phyloP scores from a whole-genome alignment of 345 rosid genomes.

The Gossypium anomalum region DNA sequence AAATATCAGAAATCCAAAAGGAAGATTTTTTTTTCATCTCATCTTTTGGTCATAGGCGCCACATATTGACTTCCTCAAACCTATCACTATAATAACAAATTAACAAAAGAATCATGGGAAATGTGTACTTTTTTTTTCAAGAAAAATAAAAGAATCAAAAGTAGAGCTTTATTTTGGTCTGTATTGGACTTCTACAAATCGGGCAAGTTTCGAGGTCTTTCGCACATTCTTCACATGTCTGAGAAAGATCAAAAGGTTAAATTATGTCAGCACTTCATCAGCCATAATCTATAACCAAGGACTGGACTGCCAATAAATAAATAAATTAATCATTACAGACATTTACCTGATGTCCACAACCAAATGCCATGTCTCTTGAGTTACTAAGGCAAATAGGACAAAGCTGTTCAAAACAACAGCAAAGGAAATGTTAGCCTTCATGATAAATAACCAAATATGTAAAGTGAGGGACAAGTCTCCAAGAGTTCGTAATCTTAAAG shows the following conservation, averaged over 20 bases:
- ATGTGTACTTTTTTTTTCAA: background rate
- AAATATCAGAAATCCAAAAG: background rate
- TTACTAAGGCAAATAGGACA: slow-evolving; percentile 81
- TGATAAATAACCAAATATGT: background rate
- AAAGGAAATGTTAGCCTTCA: background rate
- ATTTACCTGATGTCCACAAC: slow-evolving; percentile 95
- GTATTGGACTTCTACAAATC: slow-evolving; percentile 69
- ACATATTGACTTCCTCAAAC: slow-evolving; percentile 21
- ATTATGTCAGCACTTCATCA: background rate
- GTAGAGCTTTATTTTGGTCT: slow-evolving; percentile 83
- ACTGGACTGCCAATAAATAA: background rate
- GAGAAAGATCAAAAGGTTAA: slow-evolving; percentile 8
- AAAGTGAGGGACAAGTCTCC: background rate
- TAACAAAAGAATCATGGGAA: slow-evolving; percentile 17
- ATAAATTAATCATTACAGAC: background rate
- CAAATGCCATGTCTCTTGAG: slow-evolving; percentile 85
- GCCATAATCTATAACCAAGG: background rate
- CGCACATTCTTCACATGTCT: slow-evolving; percentile 92
- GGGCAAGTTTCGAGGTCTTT: slow-evolving; percentile 71
- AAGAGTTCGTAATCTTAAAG: background rate
- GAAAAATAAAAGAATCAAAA: slow-evolving; percentile 7
- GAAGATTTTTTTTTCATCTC: slow-evolving; percentile 6
- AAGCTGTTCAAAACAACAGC: slow-evolving; percentile 39
- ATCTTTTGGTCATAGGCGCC: background rate
- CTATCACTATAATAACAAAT: slow-evolving; percentile 16